Base-by-base conservation (phyloP, 345 rosid genomes). In the Lepidium sativum region DNA sequence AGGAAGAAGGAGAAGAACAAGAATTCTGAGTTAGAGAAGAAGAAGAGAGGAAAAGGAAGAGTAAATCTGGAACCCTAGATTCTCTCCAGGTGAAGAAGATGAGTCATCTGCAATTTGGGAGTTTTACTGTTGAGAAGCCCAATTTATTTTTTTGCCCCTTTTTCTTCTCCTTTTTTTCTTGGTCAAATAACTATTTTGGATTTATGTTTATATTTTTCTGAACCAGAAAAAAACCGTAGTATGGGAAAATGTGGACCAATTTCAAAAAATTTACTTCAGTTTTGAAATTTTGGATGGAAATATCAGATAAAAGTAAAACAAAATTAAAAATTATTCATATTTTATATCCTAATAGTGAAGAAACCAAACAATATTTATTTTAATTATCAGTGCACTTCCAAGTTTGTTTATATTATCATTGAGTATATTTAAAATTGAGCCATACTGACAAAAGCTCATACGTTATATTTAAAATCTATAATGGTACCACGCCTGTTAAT, bases 1-100 rank as follows among this genome's bases (percentile, higher is more conserved):
- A 40, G 20, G 10, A 61, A 51, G 15, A 64, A 12, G 13, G 37
- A 4, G 40, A 13, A 31, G 41, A 58, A 50, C 6, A n/a, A 4
- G 25, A 25, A 43, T 35, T 17, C 13, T 6, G 0, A 54, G 63
- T 9, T 39, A 23, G 25, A 23, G 25, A 23, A 12, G 56, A 2
- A 38, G 35, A 54, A 16, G 31, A 53, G 51, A 59, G 63, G 32
- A 73, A 44, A 55, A 59, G 4, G 67, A 44, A 60, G 72, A 67
- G 72, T 67, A 67, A 73, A 73, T 67, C 68, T 67, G 77, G 68
- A 73, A 61, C 77, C 73, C 77, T 73, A 73, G 73, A 60, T 54
- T 27, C 39, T 52, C 58, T 60, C 29, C 56, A 38, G 77, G 63
- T 53, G 72, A 68, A 73, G 77, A 61, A 67, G 77, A 73, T 67